Conservation (phyloP, 2,329 filamentous ascomycete species). For the Nannizzia gypsea region DNA sequence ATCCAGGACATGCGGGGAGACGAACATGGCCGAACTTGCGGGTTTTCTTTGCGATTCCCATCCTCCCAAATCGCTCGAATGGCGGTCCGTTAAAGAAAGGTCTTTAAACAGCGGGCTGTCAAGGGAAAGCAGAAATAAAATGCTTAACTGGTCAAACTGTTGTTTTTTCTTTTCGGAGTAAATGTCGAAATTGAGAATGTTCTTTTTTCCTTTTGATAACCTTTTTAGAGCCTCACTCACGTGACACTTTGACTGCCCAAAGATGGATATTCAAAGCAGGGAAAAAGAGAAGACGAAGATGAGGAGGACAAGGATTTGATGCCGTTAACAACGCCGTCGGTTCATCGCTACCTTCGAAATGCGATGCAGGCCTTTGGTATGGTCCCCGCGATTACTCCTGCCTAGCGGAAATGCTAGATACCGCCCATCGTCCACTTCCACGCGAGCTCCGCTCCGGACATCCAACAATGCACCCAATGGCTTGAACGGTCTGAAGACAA, state of each 20-base stretch:
- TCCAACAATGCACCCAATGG: not conserved
- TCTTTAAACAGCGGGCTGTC: no score
- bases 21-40: constrained; percentile 71
- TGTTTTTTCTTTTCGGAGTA: no score
- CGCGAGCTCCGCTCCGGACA: not conserved
- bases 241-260: no score
- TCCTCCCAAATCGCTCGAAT: constrained; percentile 27
- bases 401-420: not conserved
- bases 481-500: not conserved
- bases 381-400: not conserved
- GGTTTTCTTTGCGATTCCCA: constrained; percentile 83
- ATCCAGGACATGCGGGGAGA: constrained; percentile 7
- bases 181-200: no score
- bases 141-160: no score
- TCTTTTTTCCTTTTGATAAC: no score
- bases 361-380: not conserved
- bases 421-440: not conserved
- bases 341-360: not conserved
- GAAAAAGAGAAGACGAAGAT: no score
- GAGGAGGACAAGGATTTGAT: not conserved
- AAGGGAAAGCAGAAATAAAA: no score
- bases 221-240: no score
- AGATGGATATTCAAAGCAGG: no score
- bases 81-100: no score
- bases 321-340: not conserved